A percentile compares a stretch with the other conserved stretches of the same genome.
These are phyloP conservation scores for Lyophyllum shimeji DNA, from an alignment of 768 basidiomycete genomes.

Conservation along the genomic window DNA sequence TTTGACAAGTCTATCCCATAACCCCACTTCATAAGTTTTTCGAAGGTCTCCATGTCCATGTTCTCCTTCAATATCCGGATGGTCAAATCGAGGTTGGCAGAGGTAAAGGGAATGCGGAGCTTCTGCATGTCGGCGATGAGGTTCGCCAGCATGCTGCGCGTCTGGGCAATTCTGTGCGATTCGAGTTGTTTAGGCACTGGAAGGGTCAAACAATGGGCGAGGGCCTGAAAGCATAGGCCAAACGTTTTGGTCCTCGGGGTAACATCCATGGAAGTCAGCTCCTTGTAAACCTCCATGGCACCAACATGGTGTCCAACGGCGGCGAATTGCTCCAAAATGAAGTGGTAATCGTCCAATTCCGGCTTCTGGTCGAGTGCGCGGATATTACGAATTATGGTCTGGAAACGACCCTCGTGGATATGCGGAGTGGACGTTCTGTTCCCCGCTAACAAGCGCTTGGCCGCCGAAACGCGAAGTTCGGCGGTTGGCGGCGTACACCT, in stretches of 20 bases:
- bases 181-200: constrained; percentile 45
- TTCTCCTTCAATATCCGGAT: constrained; percentile 71
- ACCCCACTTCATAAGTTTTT: constrained; percentile 58
- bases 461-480: constrained; percentile 43
- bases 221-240: constrained; percentile 63
- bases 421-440: constrained; percentile 41
- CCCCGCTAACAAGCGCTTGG: constrained; percentile 38
- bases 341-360: constrained; percentile 70
- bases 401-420: constrained; percentile 65
- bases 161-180: constrained; percentile 35
- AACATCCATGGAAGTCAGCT: constrained; percentile 47
- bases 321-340: constrained; percentile 73
- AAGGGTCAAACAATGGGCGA: constrained; percentile 65
- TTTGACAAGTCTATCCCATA: constrained; percentile 79
- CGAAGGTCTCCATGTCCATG: constrained; percentile 53
- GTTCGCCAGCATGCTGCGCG: constrained; percentile 45
- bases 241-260: constrained; percentile 57
- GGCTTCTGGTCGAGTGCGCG: constrained; percentile 48
- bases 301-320: constrained; percentile 70
- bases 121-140: constrained; percentile 60
- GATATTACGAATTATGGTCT: constrained; percentile 69
- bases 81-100: constrained; percentile 64
- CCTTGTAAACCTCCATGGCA: constrained; percentile 58
- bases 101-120: constrained; percentile 46
- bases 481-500: constrained; percentile 54